Base-by-base conservation (phyloP, 2,329 filamentous ascomycete genomes). In the Immersiporthe knoxdaviesiana region DNA sequence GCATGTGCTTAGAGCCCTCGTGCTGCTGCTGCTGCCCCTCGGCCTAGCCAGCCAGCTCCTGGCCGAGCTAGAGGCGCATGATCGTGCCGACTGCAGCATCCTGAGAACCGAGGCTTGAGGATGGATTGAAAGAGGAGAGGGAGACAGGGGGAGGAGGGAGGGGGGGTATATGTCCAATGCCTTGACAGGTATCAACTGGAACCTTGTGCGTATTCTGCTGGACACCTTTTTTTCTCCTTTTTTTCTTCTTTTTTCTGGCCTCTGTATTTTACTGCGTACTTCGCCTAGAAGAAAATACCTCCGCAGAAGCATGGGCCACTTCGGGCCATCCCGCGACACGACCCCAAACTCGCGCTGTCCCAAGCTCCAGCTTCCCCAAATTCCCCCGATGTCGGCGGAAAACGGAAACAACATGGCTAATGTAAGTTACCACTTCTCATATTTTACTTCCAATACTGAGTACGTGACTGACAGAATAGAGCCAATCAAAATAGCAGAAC, bases 1-100 rank as follows among this genome's bases (percentile, higher is more conserved):
- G 63, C 70, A 70, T 72, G 70, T 72, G 70, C 70, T 68, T 56
- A 70, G 62, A 58, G 65, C 65, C 32, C 62, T 67, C 47, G 68
- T 56, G 70, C 68, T 70, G 56, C 37, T 39, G 37, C 63, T 54
- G 67, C 68, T 70, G 56, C 64, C 41, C 70, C 70, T 72, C 70
- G 70, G 70, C 68, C 54, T 66, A 61, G 44, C 60, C 64, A 72
- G 27, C 62, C 68, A 62, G 66, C 65, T 59, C 58, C 63, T 50
- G 30, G 68, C 68, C 41, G 70, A 62, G 68, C 62, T 65, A 39
- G 66, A 66, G 63, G 65, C 59, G 44, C 65, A 64, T 63, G 66
- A 24, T 65, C 70, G 70, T 66, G 64, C 70, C 41, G 68, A 70
- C 18, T 60, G 61, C 32, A 72, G 65, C 70, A 72, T 72, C 24